Conservation (phyloP, 257 asterid genomes). For the Gardenia jasminoides region DNA sequence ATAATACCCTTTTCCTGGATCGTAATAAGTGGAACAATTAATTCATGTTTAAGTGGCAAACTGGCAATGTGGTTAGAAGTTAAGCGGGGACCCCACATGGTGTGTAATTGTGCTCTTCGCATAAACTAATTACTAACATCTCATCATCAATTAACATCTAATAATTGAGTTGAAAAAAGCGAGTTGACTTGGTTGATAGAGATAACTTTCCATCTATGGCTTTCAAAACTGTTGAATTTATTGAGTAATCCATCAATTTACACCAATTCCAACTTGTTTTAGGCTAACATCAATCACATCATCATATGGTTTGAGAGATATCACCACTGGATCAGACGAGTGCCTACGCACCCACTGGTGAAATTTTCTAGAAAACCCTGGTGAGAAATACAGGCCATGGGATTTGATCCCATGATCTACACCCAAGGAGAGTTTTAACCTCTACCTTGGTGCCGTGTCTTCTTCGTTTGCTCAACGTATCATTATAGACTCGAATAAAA, state of each 20-base stretch:
- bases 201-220: too few species aligned
- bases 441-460: too few species aligned
- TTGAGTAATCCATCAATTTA: background rate
- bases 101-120: background rate
- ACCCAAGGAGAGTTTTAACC: too few species aligned
- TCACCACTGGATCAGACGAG: too few species aligned
- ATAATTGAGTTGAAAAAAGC: background rate
- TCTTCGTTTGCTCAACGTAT: too few species aligned
- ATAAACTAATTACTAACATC: background rate
- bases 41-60: background rate
- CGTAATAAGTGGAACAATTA: background rate
- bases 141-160: background rate
- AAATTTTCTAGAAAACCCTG: too few species aligned
- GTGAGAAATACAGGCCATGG: too few species aligned
- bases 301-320: background rate
- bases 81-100: background rate
- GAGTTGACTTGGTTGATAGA: background rate
- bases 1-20: background rate
- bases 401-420: too few species aligned
- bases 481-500: background rate
- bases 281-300: too few species aligned
- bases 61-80: conserved; percentile 5
- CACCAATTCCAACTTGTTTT: too few species aligned
- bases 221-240: background rate
- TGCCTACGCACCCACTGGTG: too few species aligned